Evolutionary conservation across 2,329 filamentous ascomycete genomes (phyloP).

Genomic region (Colletotrichum eleusines): DNA sequence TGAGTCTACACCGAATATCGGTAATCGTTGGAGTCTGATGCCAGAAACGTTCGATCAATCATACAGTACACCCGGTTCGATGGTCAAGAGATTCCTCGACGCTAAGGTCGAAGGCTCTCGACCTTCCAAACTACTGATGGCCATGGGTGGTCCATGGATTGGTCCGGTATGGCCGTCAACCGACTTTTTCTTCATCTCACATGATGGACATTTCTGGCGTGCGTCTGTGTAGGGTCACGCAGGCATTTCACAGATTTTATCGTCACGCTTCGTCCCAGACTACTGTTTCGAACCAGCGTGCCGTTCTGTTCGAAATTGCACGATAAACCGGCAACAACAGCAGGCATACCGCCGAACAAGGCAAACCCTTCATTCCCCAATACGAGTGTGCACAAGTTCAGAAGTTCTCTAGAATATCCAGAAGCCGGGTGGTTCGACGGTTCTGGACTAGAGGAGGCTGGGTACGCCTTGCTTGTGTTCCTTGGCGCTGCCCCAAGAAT

Average conservation of each 20-base stretch:
- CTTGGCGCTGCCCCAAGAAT: slow-evolving; percentile 19
- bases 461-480: slow-evolving; percentile 31
- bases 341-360: slow-evolving; percentile 2
- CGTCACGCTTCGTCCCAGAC: slow-evolving; percentile 18
- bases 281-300: slow-evolving; percentile 38
- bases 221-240: slow-evolving; percentile 22
- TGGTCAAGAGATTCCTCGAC: not conserved
- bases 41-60: slow-evolving; percentile 35
- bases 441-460: slow-evolving; percentile 16
- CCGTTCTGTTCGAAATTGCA: slow-evolving; percentile 32
- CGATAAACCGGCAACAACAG: slow-evolving; percentile 16
- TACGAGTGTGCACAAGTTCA: slow-evolving; percentile 15
- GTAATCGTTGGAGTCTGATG: slow-evolving; percentile 24
- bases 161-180: slow-evolving; percentile 12
- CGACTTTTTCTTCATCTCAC: slow-evolving; percentile 5
- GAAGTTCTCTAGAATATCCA: slow-evolving; percentile 32
- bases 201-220: slow-evolving; percentile 15
- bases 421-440: slow-evolving; percentile 22
- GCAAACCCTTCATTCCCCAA: slow-evolving; percentile 24
- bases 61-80: slow-evolving; percentile 5
- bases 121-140: not conserved
- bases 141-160: slow-evolving; percentile 7
- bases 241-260: slow-evolving; percentile 11
- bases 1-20: slow-evolving; percentile 4
- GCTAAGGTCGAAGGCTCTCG: not conserved